These are phyloP conservation scores for Aspergillus puulaauensis DNA, from an alignment of 2,329 filamentous ascomycete species.

Conservation along the genomic window DNA sequence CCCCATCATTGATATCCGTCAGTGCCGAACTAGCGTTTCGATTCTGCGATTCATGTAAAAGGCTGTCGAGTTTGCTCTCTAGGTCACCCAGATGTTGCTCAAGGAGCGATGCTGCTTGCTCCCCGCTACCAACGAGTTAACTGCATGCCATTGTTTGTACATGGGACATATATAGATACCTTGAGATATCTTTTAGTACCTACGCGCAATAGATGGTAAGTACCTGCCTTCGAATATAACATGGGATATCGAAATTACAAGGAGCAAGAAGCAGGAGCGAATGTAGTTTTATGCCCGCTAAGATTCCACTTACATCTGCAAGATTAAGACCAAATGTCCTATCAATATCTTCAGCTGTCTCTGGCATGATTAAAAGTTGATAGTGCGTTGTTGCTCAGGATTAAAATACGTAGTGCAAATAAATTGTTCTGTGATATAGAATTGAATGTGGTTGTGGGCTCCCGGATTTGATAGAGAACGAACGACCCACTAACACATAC, in stretches of 20 bases:
- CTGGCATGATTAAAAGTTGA: neutral
- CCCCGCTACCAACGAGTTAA: conserved; percentile 42
- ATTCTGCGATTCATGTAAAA: conserved; percentile 8
- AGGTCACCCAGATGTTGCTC: conserved; percentile 55
- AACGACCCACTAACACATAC: too few species aligned
- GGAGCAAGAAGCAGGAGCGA: neutral
- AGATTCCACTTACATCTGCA: neutral
- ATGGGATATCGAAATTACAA: neutral
- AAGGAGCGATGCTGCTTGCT: conserved; percentile 55
- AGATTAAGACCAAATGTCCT: neutral
- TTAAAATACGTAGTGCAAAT: neutral
- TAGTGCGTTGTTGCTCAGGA: too few species aligned
- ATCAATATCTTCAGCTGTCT: neutral
- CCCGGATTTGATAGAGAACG: neutral
- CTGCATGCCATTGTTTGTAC: neutral
- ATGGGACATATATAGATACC: neutral
- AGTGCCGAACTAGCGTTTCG: neutral
- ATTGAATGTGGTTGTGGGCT: neutral
- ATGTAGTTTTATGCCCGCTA: too few species aligned
- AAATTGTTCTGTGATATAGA: neutral
- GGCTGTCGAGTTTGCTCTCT: conserved; percentile 51
- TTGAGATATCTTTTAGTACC: conserved; percentile 10
- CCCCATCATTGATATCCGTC: neutral
- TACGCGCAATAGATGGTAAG: neutral
- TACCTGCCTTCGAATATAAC: neutral